phyloP scores from a whole-genome alignment of 2,329 filamentous ascomycete genomes.

The Nigrospora oryzae region DNA sequence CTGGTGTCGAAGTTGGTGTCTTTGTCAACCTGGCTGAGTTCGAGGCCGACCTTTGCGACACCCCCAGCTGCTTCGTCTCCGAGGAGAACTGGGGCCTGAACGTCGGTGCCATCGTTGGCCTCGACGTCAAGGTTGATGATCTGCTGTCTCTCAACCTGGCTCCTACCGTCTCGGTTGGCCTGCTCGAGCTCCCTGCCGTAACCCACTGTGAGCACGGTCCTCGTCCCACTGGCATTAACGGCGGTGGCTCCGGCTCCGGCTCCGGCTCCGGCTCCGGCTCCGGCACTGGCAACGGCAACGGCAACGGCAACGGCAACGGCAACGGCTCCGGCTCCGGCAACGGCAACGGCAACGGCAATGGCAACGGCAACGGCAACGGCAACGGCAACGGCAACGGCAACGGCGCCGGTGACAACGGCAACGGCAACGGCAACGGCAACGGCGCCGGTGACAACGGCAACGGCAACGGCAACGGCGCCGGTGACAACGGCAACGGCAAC shows the following conservation, averaged over 20 bases:
- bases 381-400: not conserved
- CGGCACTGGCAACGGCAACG: not conserved
- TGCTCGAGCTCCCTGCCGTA: slow-evolving; percentile 25
- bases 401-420: not conserved
- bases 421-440: not conserved
- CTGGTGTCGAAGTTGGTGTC: slow-evolving; percentile 34
- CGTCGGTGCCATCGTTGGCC: slow-evolving; percentile 10
- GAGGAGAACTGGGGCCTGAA: slow-evolving; percentile 29
- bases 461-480: no score
- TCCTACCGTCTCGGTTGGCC: slow-evolving; percentile 29
- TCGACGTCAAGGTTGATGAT: slow-evolving; percentile 18
- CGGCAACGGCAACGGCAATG: not conserved
- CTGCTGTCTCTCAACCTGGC: slow-evolving; percentile 28
- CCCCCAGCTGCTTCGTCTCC: slow-evolving; percentile 25
- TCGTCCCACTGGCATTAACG: slow-evolving; percentile 1
- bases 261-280: not conserved
- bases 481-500: not conserved
- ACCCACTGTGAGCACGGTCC: slow-evolving; percentile 24
- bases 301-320: not conserved
- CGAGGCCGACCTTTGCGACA: slow-evolving; percentile 29
- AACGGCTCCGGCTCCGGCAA: not conserved
- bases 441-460: not conserved
- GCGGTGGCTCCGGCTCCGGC: not conserved
- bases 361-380: not conserved
- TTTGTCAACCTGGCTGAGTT: slow-evolving; percentile 48